phyloP scores from a whole-genome alignment of 2,329 filamentous ascomycete species.

The Claviceps purpurea region DNA sequence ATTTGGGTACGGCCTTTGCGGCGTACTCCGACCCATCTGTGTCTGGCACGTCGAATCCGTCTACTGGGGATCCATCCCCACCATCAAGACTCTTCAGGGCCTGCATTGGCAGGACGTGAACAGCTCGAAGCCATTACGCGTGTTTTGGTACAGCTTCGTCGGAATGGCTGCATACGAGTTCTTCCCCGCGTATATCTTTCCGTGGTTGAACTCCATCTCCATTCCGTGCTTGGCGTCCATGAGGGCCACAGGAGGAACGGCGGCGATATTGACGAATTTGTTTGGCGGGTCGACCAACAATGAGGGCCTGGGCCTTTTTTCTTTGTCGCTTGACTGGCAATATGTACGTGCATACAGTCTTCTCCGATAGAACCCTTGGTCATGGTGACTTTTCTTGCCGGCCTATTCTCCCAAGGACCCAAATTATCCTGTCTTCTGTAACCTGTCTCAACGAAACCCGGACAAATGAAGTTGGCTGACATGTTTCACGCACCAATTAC shows the following conservation, averaged over 20 bases:
- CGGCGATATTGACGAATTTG: slow-evolving; percentile 6
- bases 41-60: slow-evolving; percentile 44
- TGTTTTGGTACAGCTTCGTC: slow-evolving; percentile 37
- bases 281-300: slow-evolving; percentile 28
- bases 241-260: slow-evolving; percentile 10
- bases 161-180: slow-evolving; percentile 38
- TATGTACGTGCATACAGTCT: slow-evolving; percentile 14
- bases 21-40: slow-evolving; percentile 37
- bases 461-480: too few species aligned
- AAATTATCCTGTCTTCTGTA: too few species aligned
- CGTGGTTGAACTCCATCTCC: slow-evolving; percentile 41
- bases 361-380: too few species aligned
- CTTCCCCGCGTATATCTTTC: slow-evolving; percentile 40
- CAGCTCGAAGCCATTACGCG: slow-evolving; percentile 34
- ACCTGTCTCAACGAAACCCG: too few species aligned
- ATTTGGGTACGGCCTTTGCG: slow-evolving; percentile 41
- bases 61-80: slow-evolving; percentile 40
- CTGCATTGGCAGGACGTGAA: slow-evolving; percentile 39
- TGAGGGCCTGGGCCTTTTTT: slow-evolving; percentile 26
- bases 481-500: too few species aligned
- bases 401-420: too few species aligned
- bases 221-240: slow-evolving; percentile 40
- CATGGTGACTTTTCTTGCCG: too few species aligned
- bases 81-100: slow-evolving; percentile 38
- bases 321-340: slow-evolving; percentile 30